Evolutionary conservation across 352 stramenopile genomes (phyloP), one percentile per base, ranked within the genome.

Genomic region (Globisporangium splendens): DNA sequence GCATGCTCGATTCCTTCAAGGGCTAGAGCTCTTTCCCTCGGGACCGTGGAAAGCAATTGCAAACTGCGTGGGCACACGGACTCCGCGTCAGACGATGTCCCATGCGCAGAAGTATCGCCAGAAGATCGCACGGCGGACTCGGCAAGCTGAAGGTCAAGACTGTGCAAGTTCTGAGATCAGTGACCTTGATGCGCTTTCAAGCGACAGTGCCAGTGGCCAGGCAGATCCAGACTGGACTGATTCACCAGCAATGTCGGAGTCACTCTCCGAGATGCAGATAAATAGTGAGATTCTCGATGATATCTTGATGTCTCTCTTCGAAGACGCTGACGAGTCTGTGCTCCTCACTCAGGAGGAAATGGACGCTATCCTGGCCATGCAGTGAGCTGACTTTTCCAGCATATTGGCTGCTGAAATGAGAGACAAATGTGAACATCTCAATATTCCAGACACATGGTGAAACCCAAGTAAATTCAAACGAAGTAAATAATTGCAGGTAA

Each of bases 41-140:
- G 76, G 73, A 1, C 71, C 73, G 2, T 86, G 76, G 73, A 72
- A 75, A 52, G 56, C 65, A 21, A 80, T 86, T 52, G 69, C 76
- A 8, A 57, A 53, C 24, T 68, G 71, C 35, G 73, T 86, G 0
- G 67, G 76, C 43, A 83, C 75, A 1, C 66, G 72, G 14, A 76
- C 77, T n/a, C 60, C 68, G 5, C 64, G 73, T 8, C 76, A 82
- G 55, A 80, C 67, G 12, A 82, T 84, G 73, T 78, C 70, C 20
- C 73, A 86, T 41, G 73, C 70, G 6, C 75, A 86, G 35, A 86
- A 86, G 53, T 81, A 81, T 61, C 68, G 75, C 11, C 68, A 85
- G 52, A 75, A 77, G 56, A 80, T 85, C 46, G 64, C 66, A 18
- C 74, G 74, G 10, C 28, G 10, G 3, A 35, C 28, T 10, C 28